Base-by-base conservation (phyloP, 352 stramenopile species). In the Pythium dissotocum region DNA sequence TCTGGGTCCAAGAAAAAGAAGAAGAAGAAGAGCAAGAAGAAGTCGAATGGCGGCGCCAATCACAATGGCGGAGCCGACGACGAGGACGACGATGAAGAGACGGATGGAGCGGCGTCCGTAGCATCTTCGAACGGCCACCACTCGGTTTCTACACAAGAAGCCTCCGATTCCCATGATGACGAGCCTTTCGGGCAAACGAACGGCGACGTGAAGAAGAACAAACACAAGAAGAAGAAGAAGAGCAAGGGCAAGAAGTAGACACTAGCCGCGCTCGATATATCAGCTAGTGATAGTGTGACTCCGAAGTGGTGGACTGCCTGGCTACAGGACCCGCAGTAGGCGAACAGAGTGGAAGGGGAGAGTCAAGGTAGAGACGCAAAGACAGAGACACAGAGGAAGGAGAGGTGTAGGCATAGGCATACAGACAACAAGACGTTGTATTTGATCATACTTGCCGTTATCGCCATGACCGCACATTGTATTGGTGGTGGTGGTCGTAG, bases 1-100 rank as follows among this genome's bases (percentile, higher is more conserved):
- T 40, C 53, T 10, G 6, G 24, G 32, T 42, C 32, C 44, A 91
- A 91, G 76, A 91, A 90, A 61, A 94, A 94, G 57, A 78, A 76
- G 48, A 77, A 77, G 46, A 73, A 70, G 48, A 76, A 76, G 74
- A 92, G 67, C 16, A 79, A 79, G 63, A 89, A 86, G 71, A 88
- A 89, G 70, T 35, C 71, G 28, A 79, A 80, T 26, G 65, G 73
- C 6, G 49, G 28, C 12, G 49, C 44, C n/a, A 38, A 1, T 14
- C n/a, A 67, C 28, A 48, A 61, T 38, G 59, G 44, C 14, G 44
- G 44, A 14, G 63, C 16, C n/a, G 55, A 54, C 8, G 63, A 63
- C 26, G 64, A 69, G 9, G 46, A 60, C 24, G 69, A 72, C 8
- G 69, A 57, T 48, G 58, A 35, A 7, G 9, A 63, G 4, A 63